These are phyloP conservation scores for Aspergillus calidoustus DNA, from an alignment of 2,329 filamentous ascomycete species.

Conservation along the genomic window DNA sequence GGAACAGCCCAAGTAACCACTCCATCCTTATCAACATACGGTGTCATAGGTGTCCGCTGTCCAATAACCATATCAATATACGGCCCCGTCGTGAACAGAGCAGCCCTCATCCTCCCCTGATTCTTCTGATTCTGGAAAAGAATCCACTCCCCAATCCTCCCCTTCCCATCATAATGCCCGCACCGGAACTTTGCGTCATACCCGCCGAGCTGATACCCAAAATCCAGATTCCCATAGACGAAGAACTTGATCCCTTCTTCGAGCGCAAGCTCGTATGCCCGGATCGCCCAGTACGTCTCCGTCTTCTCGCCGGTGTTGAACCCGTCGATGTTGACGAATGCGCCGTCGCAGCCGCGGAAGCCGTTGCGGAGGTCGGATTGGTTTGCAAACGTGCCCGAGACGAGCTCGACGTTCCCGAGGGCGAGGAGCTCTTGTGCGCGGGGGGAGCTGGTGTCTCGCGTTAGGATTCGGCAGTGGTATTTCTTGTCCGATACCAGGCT, in stretches of 20 bases:
- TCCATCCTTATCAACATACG: not conserved
- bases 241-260: slow-evolving; percentile 49
- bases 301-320: slow-evolving; percentile 48
- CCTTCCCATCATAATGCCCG: slow-evolving; percentile 9
- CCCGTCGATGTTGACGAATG: slow-evolving; percentile 59
- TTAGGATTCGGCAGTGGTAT: slow-evolving; percentile 50
- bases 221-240: slow-evolving; percentile 25
- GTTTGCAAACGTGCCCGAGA: slow-evolving; percentile 53
- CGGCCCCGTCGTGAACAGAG: slow-evolving; percentile 1
- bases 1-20: not conserved
- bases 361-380: slow-evolving; percentile 51
- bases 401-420: slow-evolving; percentile 53
- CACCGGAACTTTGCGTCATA: not conserved
- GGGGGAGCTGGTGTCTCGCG: slow-evolving; percentile 49
- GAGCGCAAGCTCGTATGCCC: slow-evolving; percentile 49
- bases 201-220: not conserved
- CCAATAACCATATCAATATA: slow-evolving; percentile 48
- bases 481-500: not conserved
- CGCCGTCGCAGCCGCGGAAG: slow-evolving; percentile 51
- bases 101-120: slow-evolving; percentile 36
- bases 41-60: not conserved
- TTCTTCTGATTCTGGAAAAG: not conserved
- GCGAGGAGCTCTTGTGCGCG: slow-evolving; percentile 50
- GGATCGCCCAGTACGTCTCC: slow-evolving; percentile 43
- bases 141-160: not conserved